Evolutionary conservation across 1,284 basidiomycete genomes (phyloP).

Genomic region (Tilletiaria anomala): DNA sequence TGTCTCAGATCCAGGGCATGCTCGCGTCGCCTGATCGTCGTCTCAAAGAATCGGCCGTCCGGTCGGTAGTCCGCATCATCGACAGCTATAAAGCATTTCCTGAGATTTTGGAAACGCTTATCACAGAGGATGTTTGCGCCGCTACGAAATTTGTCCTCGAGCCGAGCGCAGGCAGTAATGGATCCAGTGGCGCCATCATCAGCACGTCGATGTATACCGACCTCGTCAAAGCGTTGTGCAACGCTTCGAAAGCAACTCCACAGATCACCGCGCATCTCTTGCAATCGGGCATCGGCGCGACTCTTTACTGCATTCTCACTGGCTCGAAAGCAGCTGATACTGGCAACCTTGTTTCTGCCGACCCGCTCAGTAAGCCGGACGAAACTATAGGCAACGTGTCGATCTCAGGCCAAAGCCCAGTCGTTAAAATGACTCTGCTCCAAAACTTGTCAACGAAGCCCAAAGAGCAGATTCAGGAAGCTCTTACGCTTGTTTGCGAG

Average conservation of each 20-base stretch:
- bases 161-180: slow-evolving; percentile 6
- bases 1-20: slow-evolving; percentile 33
- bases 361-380: neutral
- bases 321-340: slow-evolving; percentile 12
- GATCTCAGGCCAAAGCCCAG: slow-evolving; percentile 2
- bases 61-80: slow-evolving; percentile 26
- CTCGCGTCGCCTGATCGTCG: slow-evolving; percentile 33
- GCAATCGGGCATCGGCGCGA: slow-evolving; percentile 32
- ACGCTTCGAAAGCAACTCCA: slow-evolving; percentile 22
- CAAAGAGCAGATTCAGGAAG: slow-evolving; percentile 52
- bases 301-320: slow-evolving; percentile 32
- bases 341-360: too few species aligned
- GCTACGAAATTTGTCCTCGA: slow-evolving; percentile 26
- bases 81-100: slow-evolving; percentile 23
- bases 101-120: slow-evolving; percentile 26
- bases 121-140: slow-evolving; percentile 15
- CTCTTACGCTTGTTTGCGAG: slow-evolving; percentile 27
- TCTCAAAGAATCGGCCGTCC: slow-evolving; percentile 35
- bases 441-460: slow-evolving; percentile 89
- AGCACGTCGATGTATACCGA: slow-evolving; percentile 24
- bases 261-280: slow-evolving; percentile 24
- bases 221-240: slow-evolving; percentile 27
- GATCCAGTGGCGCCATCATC: slow-evolving; percentile 8
- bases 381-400: slow-evolving; percentile 6
- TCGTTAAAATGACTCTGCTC: slow-evolving; percentile 74